Conservation (phyloP, 1,139 yeast genomes). For the Blastobotrys illinoisensis region DNA sequence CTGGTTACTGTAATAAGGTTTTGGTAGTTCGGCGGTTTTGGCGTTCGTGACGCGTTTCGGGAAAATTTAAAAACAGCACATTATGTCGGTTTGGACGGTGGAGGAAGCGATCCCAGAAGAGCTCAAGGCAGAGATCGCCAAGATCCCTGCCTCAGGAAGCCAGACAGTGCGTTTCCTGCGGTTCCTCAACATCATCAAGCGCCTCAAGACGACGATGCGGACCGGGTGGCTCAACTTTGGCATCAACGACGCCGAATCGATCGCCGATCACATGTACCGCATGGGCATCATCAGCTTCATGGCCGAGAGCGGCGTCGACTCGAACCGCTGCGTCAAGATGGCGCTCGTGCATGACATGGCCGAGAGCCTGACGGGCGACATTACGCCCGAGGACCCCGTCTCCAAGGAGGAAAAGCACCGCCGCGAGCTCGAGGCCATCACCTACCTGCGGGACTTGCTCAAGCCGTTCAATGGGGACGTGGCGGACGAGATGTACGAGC, state of each 20-base stretch:
- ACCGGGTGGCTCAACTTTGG: slow-evolving; percentile 85
- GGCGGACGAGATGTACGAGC: slow-evolving; percentile 59
- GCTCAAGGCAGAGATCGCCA: slow-evolving; percentile 39
- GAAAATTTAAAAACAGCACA: not conserved
- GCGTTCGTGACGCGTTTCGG: not conserved
- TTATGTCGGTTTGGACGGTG: slow-evolving; percentile 47
- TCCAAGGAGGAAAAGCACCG: slow-evolving; percentile 69
- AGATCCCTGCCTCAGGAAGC: slow-evolving; percentile 6
- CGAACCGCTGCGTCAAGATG: slow-evolving; percentile 69
- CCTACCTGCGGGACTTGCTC: slow-evolving; percentile 57
- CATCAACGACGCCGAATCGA: slow-evolving; percentile 51
- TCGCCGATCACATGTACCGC: slow-evolving; percentile 94
- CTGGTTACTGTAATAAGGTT: too few relatives aligned
- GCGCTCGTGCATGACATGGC: slow-evolving; percentile 93
- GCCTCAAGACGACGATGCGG: slow-evolving; percentile 73
- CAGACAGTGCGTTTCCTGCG: slow-evolving; percentile 20
- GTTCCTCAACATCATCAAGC: slow-evolving; percentile 70
- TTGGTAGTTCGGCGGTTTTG: too few relatives aligned
- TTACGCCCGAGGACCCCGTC: slow-evolving; percentile 80
- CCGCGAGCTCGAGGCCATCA: slow-evolving; percentile 71
- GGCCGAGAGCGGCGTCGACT: slow-evolving; percentile 44
- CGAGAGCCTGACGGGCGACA: slow-evolving; percentile 89
- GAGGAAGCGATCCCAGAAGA: slow-evolving; percentile 51
- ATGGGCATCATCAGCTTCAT: slow-evolving; percentile 85
- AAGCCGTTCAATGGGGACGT: slow-evolving; percentile 58